Percentiles rank a stretch among this genome's conserved stretches.
These are phyloP conservation scores for Metschnikowia reukaufii DNA, from an alignment of 805 yeast genomes.

Conservation along the genomic window DNA sequence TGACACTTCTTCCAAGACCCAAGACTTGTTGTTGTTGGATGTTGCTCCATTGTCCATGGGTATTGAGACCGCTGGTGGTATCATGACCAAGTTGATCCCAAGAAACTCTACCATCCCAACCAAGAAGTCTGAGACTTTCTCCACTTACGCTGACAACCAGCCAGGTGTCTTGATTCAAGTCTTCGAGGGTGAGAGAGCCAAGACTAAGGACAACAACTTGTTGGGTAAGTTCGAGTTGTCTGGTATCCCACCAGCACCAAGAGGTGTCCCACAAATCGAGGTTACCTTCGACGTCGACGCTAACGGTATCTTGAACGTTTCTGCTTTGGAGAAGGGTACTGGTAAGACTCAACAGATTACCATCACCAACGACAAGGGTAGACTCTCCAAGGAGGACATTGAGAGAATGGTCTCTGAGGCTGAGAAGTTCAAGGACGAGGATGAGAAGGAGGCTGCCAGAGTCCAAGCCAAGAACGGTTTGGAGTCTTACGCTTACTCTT, in stretches of 20 bases:
- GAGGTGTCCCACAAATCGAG: constrained; percentile 98
- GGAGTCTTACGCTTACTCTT: constrained; percentile 92
- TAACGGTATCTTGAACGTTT: constrained; percentile 94
- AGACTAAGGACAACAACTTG: constrained; percentile 92
- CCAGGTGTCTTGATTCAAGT: constrained; percentile 98
- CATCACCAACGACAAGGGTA: constrained; percentile 98
- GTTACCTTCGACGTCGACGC: constrained; percentile 97
- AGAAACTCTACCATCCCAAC: constrained; percentile 98
- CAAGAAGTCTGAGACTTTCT: constrained; percentile 94
- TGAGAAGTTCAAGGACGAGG: constrained; percentile 62
- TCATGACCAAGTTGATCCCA: constrained; percentile 97
- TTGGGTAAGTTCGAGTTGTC: constrained; percentile 95
- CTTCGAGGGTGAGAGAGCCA: constrained; percentile 97
- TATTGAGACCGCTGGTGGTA: constrained; percentile 99
- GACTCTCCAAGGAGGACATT: constrained; percentile 95
- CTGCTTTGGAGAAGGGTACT: constrained; percentile 97
- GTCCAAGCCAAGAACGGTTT: constrained; percentile 91
- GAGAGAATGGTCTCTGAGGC: constrained; percentile 98
- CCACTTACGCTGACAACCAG: constrained; percentile 97
- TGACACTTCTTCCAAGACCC: constrained; percentile 61
- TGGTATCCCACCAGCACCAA: constrained; percentile 98
- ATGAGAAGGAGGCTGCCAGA: constrained; percentile 91
- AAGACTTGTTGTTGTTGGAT: constrained; percentile 91
- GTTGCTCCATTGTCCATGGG: constrained; percentile 97
- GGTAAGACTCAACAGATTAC: constrained; percentile 97